A percentile compares a stretch with the other conserved stretches of the same genome.
phyloP scores from a whole-genome alignment of 1,139 yeast genomes.

The Candida labiduridarum region DNA sequence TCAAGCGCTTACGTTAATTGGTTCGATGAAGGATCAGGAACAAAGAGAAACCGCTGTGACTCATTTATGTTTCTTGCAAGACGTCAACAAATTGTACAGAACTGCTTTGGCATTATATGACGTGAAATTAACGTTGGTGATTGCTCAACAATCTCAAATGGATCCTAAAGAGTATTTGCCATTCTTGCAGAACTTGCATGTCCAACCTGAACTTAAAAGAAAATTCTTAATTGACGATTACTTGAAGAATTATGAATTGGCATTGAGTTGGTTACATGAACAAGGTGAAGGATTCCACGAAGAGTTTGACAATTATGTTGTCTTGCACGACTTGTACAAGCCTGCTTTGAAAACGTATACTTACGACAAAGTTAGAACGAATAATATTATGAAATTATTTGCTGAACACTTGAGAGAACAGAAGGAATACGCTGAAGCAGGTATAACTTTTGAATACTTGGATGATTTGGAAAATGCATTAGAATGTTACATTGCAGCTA shows the following conservation, averaged over 20 bases:
- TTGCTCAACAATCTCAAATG: constrained; percentile 96
- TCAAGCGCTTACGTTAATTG: constrained; percentile 69
- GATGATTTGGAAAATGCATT: constrained; percentile 60
- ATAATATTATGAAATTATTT: constrained; percentile 56
- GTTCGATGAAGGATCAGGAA: constrained; percentile 45
- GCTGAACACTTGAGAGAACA: constrained; percentile 61
- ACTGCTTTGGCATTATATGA: constrained; percentile 84
- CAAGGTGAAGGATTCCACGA: constrained; percentile 48
- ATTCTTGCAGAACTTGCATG: constrained; percentile 78
- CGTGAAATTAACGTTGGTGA: constrained; percentile 72
- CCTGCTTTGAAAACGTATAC: constrained; percentile 66
- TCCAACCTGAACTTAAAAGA: constrained; percentile 65
- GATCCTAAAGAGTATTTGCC: constrained; percentile 98
- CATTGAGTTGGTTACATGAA: constrained; percentile 65
- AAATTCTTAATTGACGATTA: constrained; percentile 80
- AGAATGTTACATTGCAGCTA: constrained; percentile 67
- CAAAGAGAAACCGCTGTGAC: constrained; percentile 67
- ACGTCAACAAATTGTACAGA: constrained; percentile 78
- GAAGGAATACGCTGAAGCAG: constrained; percentile 72
- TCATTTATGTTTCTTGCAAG: constrained; percentile 89
- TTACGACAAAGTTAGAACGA: constrained; percentile 58
- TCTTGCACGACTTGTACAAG: constrained; percentile 72
- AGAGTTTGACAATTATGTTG: constrained; percentile 72
- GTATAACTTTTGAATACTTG: constrained; percentile 72
- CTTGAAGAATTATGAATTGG: constrained; percentile 67